Conservation (phyloP, 2,329 filamentous ascomycete species). For the Cladophialophora yegresii region DNA sequence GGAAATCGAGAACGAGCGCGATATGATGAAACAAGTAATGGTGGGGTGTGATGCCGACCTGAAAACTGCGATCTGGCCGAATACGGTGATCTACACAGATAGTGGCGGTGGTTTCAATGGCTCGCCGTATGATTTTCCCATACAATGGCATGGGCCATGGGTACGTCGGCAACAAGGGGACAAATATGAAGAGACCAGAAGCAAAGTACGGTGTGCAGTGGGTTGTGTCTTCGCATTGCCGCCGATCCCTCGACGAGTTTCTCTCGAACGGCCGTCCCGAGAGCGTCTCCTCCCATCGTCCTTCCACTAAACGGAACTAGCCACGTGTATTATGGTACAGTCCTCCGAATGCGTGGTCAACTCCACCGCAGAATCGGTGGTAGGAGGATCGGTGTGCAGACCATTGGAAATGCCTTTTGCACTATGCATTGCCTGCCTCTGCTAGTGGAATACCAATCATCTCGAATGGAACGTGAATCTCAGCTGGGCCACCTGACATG, state of each 20-base stretch:
- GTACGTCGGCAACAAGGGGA: neutral
- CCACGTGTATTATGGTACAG: neutral
- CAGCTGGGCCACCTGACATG: neutral
- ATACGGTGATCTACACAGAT: neutral
- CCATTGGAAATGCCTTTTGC: neutral
- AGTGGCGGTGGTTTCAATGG: neutral
- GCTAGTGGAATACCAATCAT: neutral
- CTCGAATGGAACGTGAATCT: neutral
- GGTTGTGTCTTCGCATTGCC: neutral
- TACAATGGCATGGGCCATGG: neutral
- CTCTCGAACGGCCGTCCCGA: neutral
- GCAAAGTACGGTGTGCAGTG: neutral
- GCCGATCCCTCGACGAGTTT: neutral
- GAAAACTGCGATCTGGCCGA: constrained; percentile 1
- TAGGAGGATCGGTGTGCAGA: neutral
- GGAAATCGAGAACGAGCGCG: neutral
- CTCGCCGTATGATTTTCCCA: neutral
- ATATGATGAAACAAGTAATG: constrained; percentile 4
- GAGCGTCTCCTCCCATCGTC: neutral
- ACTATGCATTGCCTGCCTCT: neutral
- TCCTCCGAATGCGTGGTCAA: neutral
- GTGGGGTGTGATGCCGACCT: neutral
- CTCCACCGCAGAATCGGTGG: neutral
- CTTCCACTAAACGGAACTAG: neutral
- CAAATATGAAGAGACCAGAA: neutral